phyloP scores from a whole-genome alignment of 257 asterid species.

The Solanum sejunctum region DNA sequence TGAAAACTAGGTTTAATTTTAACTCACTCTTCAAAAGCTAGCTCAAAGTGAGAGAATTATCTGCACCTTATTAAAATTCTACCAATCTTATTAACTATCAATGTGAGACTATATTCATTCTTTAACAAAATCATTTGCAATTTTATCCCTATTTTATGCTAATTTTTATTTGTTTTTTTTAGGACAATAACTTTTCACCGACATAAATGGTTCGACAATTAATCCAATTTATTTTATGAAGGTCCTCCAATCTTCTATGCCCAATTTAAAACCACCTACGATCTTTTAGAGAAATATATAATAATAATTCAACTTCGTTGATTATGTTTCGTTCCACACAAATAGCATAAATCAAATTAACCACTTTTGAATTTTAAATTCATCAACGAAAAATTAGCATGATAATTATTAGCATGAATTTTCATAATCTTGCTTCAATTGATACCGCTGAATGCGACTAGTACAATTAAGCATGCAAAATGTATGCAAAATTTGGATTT shows the following conservation, averaged over 20 bases:
- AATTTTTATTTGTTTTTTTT: background rate
- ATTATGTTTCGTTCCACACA: background rate
- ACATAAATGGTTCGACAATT: no score
- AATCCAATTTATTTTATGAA: no score
- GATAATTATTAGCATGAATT: background rate
- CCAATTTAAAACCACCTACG: background rate
- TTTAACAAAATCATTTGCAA: background rate
- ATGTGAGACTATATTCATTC: no score
- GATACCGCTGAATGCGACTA: background rate
- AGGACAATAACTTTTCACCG: background rate
- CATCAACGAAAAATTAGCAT: background rate
- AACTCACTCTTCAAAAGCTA: no score
- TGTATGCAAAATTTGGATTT: background rate
- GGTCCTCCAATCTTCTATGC: no score
- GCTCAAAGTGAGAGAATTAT: no score
- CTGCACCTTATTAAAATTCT: no score
- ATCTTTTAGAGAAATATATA: no score
- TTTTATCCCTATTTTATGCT: background rate
- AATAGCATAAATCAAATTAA: no score
- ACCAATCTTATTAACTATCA: no score
- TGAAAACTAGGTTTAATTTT: no score
- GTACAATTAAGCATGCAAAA: background rate
- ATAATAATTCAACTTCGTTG: background rate
- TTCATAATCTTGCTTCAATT: background rate
- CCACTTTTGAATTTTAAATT: background rate